Evolutionary conservation across 2,329 filamentous ascomycete genomes (phyloP).

Genomic region (Chalaropsis thielavioides): DNA sequence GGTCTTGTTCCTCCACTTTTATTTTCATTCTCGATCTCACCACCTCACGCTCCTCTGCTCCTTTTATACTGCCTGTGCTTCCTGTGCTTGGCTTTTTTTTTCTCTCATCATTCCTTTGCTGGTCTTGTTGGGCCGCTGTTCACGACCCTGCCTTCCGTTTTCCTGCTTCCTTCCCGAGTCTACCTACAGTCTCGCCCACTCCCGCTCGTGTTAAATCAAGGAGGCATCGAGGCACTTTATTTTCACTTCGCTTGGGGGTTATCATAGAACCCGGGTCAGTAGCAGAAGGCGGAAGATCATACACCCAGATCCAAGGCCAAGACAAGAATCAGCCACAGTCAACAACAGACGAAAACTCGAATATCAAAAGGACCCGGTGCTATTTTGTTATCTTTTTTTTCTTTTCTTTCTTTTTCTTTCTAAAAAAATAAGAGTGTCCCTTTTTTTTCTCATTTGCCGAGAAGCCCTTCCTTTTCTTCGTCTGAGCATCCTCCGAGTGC

Average conservation of each 20-base stretch:
- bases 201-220: neutral
- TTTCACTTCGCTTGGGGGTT: neutral
- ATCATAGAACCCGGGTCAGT: neutral
- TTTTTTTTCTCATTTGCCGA: neutral
- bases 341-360: neutral
- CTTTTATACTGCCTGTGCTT: constrained; percentile 8
- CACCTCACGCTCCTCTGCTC: constrained; percentile 3
- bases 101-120: neutral
- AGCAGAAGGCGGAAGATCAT: neutral
- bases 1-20: neutral
- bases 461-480: neutral
- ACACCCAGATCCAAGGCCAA: neutral
- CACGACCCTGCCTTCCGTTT: neutral
- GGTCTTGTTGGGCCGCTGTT: neutral
- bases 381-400: neutral
- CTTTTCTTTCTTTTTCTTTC: neutral
- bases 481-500: neutral
- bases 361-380: neutral
- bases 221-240: neutral
- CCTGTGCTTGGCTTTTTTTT: neutral
- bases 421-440: too few species aligned
- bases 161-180: neutral
- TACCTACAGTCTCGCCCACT: neutral
- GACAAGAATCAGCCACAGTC: neutral
- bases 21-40: constrained; percentile 1